Conservation (phyloP, 192 early-diverging fungal species). For the Dissophora ornata region DNA sequence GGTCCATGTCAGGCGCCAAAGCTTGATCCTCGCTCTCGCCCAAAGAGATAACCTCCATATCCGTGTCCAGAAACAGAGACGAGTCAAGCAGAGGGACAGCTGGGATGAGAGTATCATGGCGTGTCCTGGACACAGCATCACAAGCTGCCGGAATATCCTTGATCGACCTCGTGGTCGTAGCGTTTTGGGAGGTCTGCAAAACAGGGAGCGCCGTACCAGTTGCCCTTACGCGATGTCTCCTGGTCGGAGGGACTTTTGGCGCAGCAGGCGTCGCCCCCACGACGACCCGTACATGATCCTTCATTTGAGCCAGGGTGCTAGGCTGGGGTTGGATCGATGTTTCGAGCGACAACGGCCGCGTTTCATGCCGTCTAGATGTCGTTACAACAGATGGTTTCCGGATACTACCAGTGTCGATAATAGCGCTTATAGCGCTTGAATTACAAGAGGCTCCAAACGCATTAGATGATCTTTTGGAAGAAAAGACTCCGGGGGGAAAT, state of each 20-base stretch:
- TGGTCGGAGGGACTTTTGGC: constrained; percentile 4
- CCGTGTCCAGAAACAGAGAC: background rate
- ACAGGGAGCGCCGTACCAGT: background rate
- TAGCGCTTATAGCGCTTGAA: background rate
- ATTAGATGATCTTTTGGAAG: constrained; percentile 4
- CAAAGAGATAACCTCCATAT: background rate
- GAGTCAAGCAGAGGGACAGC: constrained; percentile 17
- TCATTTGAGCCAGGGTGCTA: background rate
- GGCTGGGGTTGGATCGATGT: background rate
- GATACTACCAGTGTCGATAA: background rate
- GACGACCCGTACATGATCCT: background rate
- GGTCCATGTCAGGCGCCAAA: constrained; percentile 5
- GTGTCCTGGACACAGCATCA: background rate
- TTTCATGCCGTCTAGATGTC: background rate
- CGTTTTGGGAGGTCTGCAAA: background rate
- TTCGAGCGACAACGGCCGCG: background rate
- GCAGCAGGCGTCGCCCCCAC: background rate
- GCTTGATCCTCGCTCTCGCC: background rate
- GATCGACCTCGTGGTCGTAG: background rate
- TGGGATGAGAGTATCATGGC: constrained; percentile 9
- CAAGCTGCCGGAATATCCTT: background rate
- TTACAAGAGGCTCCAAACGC: background rate
- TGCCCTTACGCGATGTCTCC: background rate
- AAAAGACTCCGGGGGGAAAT: too few relatives aligned
- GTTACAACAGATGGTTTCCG: background rate